Conservation (phyloP, 305 asterid species). For the Galium porrigens region DNA sequence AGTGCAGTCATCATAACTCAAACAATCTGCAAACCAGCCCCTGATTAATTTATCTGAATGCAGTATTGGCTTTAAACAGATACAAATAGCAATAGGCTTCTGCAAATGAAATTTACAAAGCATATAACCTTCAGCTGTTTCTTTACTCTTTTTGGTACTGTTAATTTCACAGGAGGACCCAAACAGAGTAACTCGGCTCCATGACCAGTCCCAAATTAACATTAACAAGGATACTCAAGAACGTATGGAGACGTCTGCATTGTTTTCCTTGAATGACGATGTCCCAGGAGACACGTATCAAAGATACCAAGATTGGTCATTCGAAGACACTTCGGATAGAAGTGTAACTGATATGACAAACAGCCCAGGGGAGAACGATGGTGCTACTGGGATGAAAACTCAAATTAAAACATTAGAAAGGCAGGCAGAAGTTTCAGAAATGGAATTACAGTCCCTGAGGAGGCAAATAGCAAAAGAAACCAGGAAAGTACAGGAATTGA, state of each 20-base stretch:
- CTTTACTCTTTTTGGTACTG: background rate
- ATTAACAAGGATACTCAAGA: slow-evolving; percentile 14
- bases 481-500: slow-evolving; percentile 47
- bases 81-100: background rate
- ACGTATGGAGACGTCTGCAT: slow-evolving; percentile 9
- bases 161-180: slow-evolving; percentile 33
- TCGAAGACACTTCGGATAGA: slow-evolving; percentile 21
- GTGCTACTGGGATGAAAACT: slow-evolving; percentile 23
- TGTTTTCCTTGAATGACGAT: background rate
- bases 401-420: slow-evolving; percentile 42
- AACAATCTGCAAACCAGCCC: no score
- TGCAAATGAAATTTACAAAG: background rate
- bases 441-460: slow-evolving; percentile 63
- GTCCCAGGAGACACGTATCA: background rate
- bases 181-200: slow-evolving; percentile 28
- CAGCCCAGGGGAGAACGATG: slow-evolving; percentile 18
- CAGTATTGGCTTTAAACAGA: background rate
- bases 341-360: slow-evolving; percentile 17
- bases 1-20: no score
- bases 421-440: slow-evolving; percentile 58
- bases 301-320: slow-evolving; percentile 23
- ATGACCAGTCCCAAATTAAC: slow-evolving; percentile 27
- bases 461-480: slow-evolving; percentile 60
- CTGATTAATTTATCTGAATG: background rate
- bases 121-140: no score